These are phyloP conservation scores for Talaromyces sp. DNA, from an alignment of 2,329 filamentous ascomycete genomes.

Conservation along the genomic window DNA sequence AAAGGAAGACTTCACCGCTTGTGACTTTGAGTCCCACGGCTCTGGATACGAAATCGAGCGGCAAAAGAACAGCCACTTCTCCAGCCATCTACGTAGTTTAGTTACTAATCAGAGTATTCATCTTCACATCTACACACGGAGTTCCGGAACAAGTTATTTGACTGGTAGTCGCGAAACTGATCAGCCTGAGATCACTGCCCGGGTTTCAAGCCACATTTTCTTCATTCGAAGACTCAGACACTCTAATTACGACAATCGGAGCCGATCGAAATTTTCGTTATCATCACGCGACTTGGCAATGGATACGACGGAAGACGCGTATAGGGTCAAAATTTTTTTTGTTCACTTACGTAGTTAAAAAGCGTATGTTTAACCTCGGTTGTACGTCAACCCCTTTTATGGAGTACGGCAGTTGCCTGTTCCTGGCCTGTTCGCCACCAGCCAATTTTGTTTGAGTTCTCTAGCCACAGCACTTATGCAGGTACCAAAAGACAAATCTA, in stretches of 20 bases:
- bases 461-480: slow-evolving; percentile 4
- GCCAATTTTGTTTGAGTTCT: slow-evolving; percentile 6
- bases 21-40: not conserved
- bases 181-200: not conserved
- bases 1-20: not conserved
- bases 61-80: not conserved
- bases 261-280: not conserved
- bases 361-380: not conserved
- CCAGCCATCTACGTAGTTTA: not conserved
- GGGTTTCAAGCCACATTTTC: not conserved
- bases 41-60: not conserved
- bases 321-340: not conserved
- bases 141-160: not conserved
- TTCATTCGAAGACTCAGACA: not conserved
- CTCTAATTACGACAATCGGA: not conserved
- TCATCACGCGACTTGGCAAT: not conserved
- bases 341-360: not conserved
- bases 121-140: not conserved
- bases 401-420: not conserved
- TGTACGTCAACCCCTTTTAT: not conserved
- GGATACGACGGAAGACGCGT: not conserved
- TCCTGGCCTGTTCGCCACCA: not conserved
- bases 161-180: not conserved
- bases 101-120: not conserved
- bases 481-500: not conserved